Percentiles rank a stretch among this genome's conserved stretches.
phyloP scores from a whole-genome alignment of 179 eudicot genomes.

The Amaranthus tricolor region DNA sequence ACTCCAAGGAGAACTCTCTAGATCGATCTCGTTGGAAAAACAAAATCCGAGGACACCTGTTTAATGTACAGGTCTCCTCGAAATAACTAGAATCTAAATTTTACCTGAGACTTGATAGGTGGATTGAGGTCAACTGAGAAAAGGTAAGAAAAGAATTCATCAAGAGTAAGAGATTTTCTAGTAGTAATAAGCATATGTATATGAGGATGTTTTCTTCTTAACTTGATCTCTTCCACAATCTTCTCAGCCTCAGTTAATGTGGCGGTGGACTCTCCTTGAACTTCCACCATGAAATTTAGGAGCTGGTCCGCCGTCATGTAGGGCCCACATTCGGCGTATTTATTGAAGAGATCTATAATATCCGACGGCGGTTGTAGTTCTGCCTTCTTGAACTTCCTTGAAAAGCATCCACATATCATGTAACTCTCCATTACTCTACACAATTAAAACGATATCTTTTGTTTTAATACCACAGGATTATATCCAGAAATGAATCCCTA shows the following conservation, averaged over 20 bases:
- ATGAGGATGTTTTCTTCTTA: slow-evolving; percentile 36
- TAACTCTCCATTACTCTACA: slow-evolving; percentile 37
- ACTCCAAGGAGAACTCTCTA: too few relatives aligned
- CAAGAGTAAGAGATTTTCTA: slow-evolving; percentile 42
- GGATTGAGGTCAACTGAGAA: slow-evolving; percentile 63
- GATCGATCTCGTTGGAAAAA: too few relatives aligned
- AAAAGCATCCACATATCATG: slow-evolving; percentile 56
- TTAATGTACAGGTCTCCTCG: too few relatives aligned
- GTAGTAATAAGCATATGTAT: slow-evolving; percentile 34
- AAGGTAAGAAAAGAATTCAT: slow-evolving; percentile 54
- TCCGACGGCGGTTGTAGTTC: slow-evolving; percentile 61
- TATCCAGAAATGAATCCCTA: too few relatives aligned
- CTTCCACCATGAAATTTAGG: slow-evolving; percentile 43
- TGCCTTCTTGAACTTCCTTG: slow-evolving; percentile 42
- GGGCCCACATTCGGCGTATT: slow-evolving; percentile 45
- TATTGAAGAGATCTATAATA: slow-evolving; percentile 39
- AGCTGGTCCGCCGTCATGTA: slow-evolving; percentile 58
- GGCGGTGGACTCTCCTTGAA: slow-evolving; percentile 35
- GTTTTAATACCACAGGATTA: too few relatives aligned
- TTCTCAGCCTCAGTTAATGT: slow-evolving; percentile 39
- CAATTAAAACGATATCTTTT: too few relatives aligned
- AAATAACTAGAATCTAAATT: neutral
- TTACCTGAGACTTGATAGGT: slow-evolving; percentile 51
- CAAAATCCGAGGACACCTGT: too few relatives aligned
- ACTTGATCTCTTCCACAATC: slow-evolving; percentile 40